These are phyloP conservation scores for Groenewaldozyma salmanticensis DNA, from an alignment of 805 yeast genomes.

Conservation along the genomic window DNA sequence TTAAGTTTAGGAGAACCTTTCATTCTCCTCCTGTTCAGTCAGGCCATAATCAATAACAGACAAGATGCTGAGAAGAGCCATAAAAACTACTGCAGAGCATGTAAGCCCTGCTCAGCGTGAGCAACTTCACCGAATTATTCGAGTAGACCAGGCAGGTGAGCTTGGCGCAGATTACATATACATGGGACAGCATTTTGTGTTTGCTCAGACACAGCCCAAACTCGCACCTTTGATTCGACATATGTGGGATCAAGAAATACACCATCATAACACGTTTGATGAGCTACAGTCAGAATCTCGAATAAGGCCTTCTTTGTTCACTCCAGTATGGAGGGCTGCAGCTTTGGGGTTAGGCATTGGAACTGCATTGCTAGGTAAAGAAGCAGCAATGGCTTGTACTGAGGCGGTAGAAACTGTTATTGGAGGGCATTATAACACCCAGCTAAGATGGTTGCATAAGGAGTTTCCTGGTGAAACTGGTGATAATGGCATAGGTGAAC, in stretches of 20 bases:
- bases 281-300: constrained; percentile 61
- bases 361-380: constrained; percentile 80
- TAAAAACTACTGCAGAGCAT: constrained; percentile 10
- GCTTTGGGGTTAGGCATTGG: constrained; percentile 80
- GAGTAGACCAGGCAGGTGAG: constrained; percentile 98
- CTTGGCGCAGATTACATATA: constrained; percentile 91
- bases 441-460: constrained; percentile 64
- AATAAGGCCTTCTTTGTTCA: constrained; percentile 82
- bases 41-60: too few relatives aligned
- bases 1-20: too few relatives aligned
- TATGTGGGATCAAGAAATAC: constrained; percentile 98
- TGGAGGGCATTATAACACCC: constrained; percentile 91
- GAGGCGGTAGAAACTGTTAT: constrained; percentile 98
- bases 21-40: too few relatives aligned
- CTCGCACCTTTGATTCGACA: constrained; percentile 74
- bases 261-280: constrained; percentile 82
- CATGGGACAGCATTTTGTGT: constrained; percentile 76
- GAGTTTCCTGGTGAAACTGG: constrained; percentile 47
- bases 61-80: constrained; percentile 20
- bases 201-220: constrained; percentile 61
- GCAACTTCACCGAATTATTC: constrained; percentile 32
- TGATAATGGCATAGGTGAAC: constrained; percentile 37
- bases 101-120: constrained; percentile 18
- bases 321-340: constrained; percentile 90
- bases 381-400: constrained; percentile 99